These are phyloP conservation scores for Plasmodium billcollinsi DNA, from an alignment of 169 alveolate genomes.

Conservation along the genomic window DNA sequence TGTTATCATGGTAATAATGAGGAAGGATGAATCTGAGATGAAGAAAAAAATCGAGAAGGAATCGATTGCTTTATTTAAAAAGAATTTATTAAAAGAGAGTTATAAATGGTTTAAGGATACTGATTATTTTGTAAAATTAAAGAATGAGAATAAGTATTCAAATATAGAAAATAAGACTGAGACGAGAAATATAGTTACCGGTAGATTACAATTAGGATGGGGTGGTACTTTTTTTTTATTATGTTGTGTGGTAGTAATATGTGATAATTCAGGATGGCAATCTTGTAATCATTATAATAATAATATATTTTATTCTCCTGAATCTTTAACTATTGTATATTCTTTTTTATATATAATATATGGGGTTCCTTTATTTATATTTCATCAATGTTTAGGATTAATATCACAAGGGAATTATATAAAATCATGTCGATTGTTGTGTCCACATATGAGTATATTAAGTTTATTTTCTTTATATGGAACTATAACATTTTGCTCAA, in stretches of 20 bases:
- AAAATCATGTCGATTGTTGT: conserved; percentile 48
- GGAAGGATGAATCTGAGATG: conserved; percentile 3
- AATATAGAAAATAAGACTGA: conserved; percentile 50
- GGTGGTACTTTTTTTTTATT: conserved; percentile 72
- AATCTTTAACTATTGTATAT: conserved; percentile 61
- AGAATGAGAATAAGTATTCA: conserved; percentile 48
- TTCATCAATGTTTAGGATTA: conserved; percentile 69
- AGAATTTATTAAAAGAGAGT: conserved; percentile 63
- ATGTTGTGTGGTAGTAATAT: conserved; percentile 73
- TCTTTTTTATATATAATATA: conserved; percentile 36
- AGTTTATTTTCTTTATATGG: conserved; percentile 59
- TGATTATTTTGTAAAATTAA: conserved; percentile 64
- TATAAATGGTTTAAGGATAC: conserved; percentile 71
- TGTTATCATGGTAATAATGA: conserved; percentile 1
- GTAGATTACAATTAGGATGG: conserved; percentile 71
- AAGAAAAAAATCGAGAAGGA: conserved; percentile 49
- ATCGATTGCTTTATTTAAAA: conserved; percentile 65
- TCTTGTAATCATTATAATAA: conserved; percentile 67
- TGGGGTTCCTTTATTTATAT: conserved; percentile 57
- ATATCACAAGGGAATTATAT: conserved; percentile 70
- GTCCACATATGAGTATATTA: conserved; percentile 46
- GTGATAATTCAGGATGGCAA: conserved; percentile 77
- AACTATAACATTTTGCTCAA: conserved; percentile 71
- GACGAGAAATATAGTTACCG: conserved; percentile 59
- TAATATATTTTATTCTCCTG: conserved; percentile 73